Conservation (phyloP, 257 asterid species). For the Gentiana dahurica region DNA sequence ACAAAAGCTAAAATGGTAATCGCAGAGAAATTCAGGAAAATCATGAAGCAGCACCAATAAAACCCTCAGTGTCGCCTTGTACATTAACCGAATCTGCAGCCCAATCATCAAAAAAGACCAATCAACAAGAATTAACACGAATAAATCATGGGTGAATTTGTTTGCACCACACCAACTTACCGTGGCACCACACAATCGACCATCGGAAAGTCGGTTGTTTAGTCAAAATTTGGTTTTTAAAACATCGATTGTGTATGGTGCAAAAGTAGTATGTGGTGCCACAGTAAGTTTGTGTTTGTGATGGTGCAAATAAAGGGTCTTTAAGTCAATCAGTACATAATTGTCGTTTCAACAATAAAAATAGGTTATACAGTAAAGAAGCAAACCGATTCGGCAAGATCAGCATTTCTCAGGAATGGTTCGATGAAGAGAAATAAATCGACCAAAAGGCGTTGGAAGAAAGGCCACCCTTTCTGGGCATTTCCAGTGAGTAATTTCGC, state of each 20-base stretch:
- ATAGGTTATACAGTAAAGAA: background rate
- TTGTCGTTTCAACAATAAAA: too few relatives aligned
- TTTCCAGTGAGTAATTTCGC: conserved; percentile 85
- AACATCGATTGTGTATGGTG: too few relatives aligned
- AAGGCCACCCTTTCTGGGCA: conserved; percentile 95
- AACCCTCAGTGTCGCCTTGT: conserved; percentile 92
- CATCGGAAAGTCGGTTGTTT: too few relatives aligned
- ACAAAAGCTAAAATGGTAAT: conserved; percentile 98
- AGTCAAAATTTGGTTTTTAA: too few relatives aligned
- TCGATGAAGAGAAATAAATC: conserved; percentile 95
- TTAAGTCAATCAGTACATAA: too few relatives aligned
- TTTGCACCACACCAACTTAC: too few relatives aligned
- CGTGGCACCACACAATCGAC: too few relatives aligned
- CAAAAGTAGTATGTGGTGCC: too few relatives aligned
- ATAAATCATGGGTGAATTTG: too few relatives aligned
- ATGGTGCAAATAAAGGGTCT: too few relatives aligned
- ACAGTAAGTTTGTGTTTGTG: background rate
- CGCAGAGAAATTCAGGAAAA: conserved; percentile 96
- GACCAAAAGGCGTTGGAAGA: conserved; percentile 72
- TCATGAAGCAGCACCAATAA: conserved; percentile 94
- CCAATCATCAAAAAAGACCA: background rate
- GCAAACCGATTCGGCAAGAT: conserved; percentile 81
- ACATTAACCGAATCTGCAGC: conserved; percentile 66
- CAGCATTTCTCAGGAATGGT: conserved; percentile 92
- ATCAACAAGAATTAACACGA: conserved; percentile 5